Percentiles rank a stretch among this genome's conserved stretches.
phyloP scores from a whole-genome alignment of 2,329 filamentous ascomycete species.

The Colletotrichum navitas region DNA sequence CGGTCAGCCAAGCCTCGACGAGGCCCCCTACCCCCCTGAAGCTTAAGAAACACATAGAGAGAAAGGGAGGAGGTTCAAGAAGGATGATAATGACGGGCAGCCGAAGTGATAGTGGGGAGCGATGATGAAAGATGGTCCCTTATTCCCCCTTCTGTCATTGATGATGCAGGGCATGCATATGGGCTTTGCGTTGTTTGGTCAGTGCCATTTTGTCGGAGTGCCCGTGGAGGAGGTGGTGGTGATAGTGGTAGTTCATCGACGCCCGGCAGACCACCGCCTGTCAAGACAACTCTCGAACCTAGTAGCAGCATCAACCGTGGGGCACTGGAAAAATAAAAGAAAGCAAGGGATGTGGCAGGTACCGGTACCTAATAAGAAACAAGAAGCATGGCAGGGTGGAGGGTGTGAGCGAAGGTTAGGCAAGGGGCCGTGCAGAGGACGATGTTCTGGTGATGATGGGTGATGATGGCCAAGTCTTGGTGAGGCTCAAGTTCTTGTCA shows the following conservation, averaged over 20 bases:
- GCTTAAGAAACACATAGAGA: background rate
- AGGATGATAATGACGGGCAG: conserved; percentile 22
- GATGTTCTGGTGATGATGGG: background rate
- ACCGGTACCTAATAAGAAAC: background rate
- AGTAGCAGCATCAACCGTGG: conserved; percentile 9
- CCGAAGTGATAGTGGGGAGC: conserved; percentile 17
- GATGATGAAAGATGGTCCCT: conserved; percentile 22
- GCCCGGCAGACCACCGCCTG: background rate
- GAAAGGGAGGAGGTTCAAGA: background rate
- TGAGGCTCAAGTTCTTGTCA: conserved; percentile 7
- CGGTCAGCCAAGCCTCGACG: conserved; percentile 5
- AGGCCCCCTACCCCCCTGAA: conserved; percentile 2
- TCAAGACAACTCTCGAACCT: conserved; percentile 5
- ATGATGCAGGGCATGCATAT: conserved; percentile 34
- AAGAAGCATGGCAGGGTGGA: conserved; percentile 21
- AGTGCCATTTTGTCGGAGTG: conserved; percentile 25
- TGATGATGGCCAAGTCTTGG: background rate
- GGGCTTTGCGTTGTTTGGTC: conserved; percentile 23
- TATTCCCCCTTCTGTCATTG: conserved; percentile 19
- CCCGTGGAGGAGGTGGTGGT: background rate
- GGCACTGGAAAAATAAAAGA: background rate
- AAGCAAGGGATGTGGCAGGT: background rate
- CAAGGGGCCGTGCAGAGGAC: background rate
- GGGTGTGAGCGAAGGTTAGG: background rate
- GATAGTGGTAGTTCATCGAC: background rate